A percentile compares a stretch with the other conserved stretches of the same genome.
phyloP scores from a whole-genome alignment of 2,329 filamentous ascomycete genomes.

The Colletotrichum chrysophilum region DNA sequence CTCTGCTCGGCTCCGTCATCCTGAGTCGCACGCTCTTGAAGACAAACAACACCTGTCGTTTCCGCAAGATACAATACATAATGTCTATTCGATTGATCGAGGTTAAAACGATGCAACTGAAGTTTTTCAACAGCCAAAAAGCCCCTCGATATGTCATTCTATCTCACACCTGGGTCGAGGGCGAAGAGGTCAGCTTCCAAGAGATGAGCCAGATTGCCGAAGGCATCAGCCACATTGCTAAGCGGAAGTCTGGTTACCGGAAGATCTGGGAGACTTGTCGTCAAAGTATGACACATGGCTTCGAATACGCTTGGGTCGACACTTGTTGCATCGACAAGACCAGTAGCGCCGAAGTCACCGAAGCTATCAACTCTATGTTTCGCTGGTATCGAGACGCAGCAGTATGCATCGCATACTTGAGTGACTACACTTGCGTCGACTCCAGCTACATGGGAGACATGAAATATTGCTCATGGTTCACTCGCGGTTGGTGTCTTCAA shows the following conservation, averaged over 20 bases:
- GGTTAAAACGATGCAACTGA: not conserved
- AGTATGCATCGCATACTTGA: constrained; percentile 37
- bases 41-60: too few species aligned
- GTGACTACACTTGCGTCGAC: constrained; percentile 21
- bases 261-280: not conserved
- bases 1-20: too few species aligned
- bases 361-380: constrained; percentile 31
- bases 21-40: too few species aligned
- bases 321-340: not conserved
- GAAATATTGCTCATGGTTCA: not conserved
- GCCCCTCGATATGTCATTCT: not conserved
- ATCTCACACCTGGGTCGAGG: constrained; percentile 28
- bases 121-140: not conserved
- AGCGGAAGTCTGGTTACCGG: rapidly evolving
- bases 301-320: not conserved
- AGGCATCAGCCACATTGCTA: rapidly evolving
- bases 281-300: rapidly evolving
- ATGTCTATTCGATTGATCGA: not conserved
- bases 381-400: constrained; percentile 38
- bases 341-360: not conserved
- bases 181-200: constrained; percentile 28
- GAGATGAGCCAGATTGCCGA: not conserved
- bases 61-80: not conserved
- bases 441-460: not conserved
- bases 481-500: constrained; percentile 7